phyloP scores from a whole-genome alignment of 2,329 filamentous ascomycete genomes.

The Colletotrichum siamense region DNA sequence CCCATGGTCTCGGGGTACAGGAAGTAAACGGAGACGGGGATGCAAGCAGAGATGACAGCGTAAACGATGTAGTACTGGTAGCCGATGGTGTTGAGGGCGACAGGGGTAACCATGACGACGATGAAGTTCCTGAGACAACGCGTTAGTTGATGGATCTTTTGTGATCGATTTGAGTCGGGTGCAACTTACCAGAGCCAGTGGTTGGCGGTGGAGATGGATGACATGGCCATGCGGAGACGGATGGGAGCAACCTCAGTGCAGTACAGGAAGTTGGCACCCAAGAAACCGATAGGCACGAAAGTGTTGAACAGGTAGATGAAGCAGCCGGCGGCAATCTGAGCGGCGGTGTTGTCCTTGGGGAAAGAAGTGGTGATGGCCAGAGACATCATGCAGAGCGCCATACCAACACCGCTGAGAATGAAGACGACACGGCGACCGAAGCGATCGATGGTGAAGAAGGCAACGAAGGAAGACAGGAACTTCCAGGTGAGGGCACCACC shows the following conservation, averaged over 20 bases:
- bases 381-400: slow-evolving; percentile 59
- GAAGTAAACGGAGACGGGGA: slow-evolving; percentile 49
- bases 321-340: slow-evolving; percentile 57
- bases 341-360: slow-evolving; percentile 45
- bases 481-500: slow-evolving; percentile 61
- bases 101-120: slow-evolving; percentile 48
- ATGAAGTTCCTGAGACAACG: slow-evolving; percentile 42
- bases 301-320: slow-evolving; percentile 67
- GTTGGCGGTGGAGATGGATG: slow-evolving; percentile 59
- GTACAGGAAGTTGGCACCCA: slow-evolving; percentile 66
- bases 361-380: slow-evolving; percentile 58
- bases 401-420: slow-evolving; percentile 56
- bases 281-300: slow-evolving; percentile 64
- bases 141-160: not conserved
- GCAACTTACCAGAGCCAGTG: slow-evolving; percentile 49
- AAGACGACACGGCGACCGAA: slow-evolving; percentile 56
- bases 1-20: slow-evolving; percentile 57
- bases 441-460: slow-evolving; percentile 56
- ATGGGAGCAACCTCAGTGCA: slow-evolving; percentile 62
- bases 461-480: slow-evolving; percentile 55
- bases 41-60: slow-evolving; percentile 48
- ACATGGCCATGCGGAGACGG: slow-evolving; percentile 57
- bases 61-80: slow-evolving; percentile 59
- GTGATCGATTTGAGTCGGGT: not conserved
- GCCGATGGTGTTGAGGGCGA: slow-evolving; percentile 54